Evolutionary conservation across 2,329 filamentous ascomycete species (phyloP), one percentile per base, ranked within the genome.

Genomic region (Xylaria sp.): DNA sequence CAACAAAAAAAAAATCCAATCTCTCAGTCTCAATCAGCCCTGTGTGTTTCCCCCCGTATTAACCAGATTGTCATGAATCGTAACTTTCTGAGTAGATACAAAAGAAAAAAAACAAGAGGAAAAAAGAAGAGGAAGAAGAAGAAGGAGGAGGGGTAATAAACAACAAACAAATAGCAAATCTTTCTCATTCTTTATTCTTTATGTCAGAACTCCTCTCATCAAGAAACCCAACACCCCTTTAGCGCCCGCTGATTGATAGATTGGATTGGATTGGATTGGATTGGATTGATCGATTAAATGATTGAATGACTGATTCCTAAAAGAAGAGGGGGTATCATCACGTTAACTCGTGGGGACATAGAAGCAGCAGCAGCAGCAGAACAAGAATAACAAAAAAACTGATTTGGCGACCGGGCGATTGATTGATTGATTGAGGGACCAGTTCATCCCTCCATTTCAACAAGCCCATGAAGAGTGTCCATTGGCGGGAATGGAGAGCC

Each of bases 281-380:
- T n/a, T 44, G n/a, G 4, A 47, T 22, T 10, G 29, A 47, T 31
- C 10, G 42, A 58, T 45, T 9, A 20, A 25, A 29, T 33, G n/a
- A n/a, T n/a, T n/a, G n/a, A n/a, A n/a, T n/a, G n/a, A n/a, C n/a
- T n/a, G n/a, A n/a, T n/a, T n/a, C n/a, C n/a, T n/a, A 51, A 55
- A 27, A 57, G 45, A 29, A 63, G 58, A 54, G 47, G 65, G 67
- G 68, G 68, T 69, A 69, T 69, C 68, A 65, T 69, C 50, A 36
- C 25, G 27, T 51, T 20, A 53, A 60, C 38, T 15, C 31, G 38
- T 56, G 49, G 51, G 20, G 29, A 61, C 33, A 39, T n/a, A n/a
- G n/a, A n/a, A n/a, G n/a, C n/a, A n/a, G n/a, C n/a, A n/a, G n/a
- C n/a, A n/a, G n/a, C 17, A 33, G 25, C 9, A 39, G 33, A n/a